Evolutionary conservation across 345 rosid genomes (phyloP).

Genomic region (Populus ilicifolia): DNA sequence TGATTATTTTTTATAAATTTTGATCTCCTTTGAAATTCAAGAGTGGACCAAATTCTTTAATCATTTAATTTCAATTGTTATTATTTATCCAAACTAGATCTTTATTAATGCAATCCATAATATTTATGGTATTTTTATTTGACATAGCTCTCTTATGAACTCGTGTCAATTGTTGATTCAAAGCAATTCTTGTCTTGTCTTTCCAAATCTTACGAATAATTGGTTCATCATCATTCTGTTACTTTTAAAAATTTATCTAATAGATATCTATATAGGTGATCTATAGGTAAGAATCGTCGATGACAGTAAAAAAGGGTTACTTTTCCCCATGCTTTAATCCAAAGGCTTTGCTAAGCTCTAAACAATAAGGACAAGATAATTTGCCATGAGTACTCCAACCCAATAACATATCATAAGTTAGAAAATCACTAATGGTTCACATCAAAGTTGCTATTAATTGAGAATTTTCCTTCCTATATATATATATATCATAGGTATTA

Average conservation of each 20-base stretch:
- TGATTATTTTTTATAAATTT: accelerated
- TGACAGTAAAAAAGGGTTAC: neutral
- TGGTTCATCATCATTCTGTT: too few species aligned
- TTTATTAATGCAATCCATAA: neutral
- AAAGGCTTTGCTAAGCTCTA: too few species aligned
- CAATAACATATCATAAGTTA: neutral
- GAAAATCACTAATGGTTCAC: neutral
- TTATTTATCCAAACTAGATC: neutral
- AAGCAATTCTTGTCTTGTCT: neutral
- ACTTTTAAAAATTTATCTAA: neutral
- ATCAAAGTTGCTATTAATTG: neutral
- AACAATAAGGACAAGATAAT: neutral
- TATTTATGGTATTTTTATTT: neutral
- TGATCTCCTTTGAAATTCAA: neutral
- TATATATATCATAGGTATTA: neutral
- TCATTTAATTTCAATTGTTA: neutral
- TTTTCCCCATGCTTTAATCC: neutral
- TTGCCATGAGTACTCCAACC: neutral
- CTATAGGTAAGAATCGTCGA: neutral
- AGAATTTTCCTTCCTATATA: neutral
- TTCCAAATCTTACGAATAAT: neutral
- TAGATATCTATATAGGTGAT: neutral
- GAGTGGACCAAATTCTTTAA: neutral
- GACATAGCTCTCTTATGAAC: neutral
- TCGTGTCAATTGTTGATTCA: neutral